Base-by-base conservation (phyloP, 495 filamentous ascomycete genomes). In the Talaromyces borbonicus region DNA sequence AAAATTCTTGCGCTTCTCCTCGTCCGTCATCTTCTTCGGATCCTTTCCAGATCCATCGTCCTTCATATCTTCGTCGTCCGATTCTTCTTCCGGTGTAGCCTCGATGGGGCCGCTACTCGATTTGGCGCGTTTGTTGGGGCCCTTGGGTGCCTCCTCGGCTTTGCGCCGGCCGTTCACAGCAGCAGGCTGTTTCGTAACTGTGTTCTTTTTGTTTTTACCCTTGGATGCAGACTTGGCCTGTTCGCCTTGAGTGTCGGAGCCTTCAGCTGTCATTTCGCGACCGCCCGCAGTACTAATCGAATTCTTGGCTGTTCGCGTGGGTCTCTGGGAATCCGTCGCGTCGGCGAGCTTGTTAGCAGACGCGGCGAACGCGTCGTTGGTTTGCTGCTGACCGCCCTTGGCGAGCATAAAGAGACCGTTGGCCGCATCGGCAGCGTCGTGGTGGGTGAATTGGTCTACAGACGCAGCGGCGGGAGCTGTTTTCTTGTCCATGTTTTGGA, bases 1-100 rank as follows among this genome's bases (percentile, higher is more conserved):
- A 65, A 98, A 98, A 56, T 98, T 98, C 69, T 92, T 95, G 30
- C 92, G 69, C 73, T 98, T 98, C 66, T 98, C 92, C 58, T 97
- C 92, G 52, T 98, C 92, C 9, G 92, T 97, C 93, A 97, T 96
- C 69, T 97, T 98, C 70, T 81, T 85, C 31, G 56, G 65, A 49
- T 64, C 66, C 46, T 37, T 61, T 36, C 55, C 20, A 22, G 25
- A 14, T 63, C 58, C 70, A 38, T 77, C 71, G 8, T 70, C 72
- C 44, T 78, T 75, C 7, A 74, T 70, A 20, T 81, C 63, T n/a
- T 69, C 66, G 6, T 75, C 72, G 6, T 73, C 75, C 0, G 74
- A 71, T 33, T 81, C 72, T 27, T 69, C 72, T 43, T 49, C 37
- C 19, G 38, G 36, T 11, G 29, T 49, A 11, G 74, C 69, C 26